Conservation (phyloP, 305 asterid genomes). For the Fraxinus sp. region DNA sequence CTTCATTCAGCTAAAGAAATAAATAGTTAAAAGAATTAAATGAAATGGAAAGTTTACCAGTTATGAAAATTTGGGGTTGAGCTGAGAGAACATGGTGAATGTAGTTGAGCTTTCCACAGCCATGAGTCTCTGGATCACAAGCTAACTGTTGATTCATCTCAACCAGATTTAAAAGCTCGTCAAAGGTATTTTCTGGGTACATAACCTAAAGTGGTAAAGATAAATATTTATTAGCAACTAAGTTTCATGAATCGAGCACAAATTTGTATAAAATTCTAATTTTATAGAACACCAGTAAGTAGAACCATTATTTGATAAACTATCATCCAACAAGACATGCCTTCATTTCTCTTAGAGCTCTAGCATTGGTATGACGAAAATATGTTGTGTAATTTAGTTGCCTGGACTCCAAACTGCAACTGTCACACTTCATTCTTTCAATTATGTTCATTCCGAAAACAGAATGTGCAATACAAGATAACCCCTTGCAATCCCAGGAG, state of each 20-base stretch:
- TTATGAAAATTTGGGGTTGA: conserved; percentile 83
- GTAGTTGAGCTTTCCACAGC: conserved; percentile 81
- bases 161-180: conserved; percentile 77
- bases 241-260: conserved; percentile 11
- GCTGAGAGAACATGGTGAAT: conserved; percentile 79
- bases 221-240: conserved; percentile 13
- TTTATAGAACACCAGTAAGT: not conserved
- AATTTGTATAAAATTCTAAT: conserved; percentile 5
- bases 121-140: conserved; percentile 80
- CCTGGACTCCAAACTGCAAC: conserved; percentile 80
- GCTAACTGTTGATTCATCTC: conserved; percentile 89
- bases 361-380: conserved; percentile 86
- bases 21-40: not conserved
- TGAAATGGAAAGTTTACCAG: conserved; percentile 42
- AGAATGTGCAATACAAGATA: conserved; percentile 75
- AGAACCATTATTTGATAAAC: conserved; percentile 4
- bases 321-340: conserved; percentile 37
- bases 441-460: conserved; percentile 84
- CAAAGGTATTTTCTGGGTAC: conserved; percentile 80
- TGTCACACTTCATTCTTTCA: conserved; percentile 80
- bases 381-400: conserved; percentile 75
- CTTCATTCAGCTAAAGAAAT: not conserved
- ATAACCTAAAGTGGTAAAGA: conserved; percentile 48
- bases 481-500: conserved; percentile 39
- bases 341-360: conserved; percentile 89